Conservation (phyloP, 2,329 filamentous ascomycete species). For the Diaporthe sp. region DNA sequence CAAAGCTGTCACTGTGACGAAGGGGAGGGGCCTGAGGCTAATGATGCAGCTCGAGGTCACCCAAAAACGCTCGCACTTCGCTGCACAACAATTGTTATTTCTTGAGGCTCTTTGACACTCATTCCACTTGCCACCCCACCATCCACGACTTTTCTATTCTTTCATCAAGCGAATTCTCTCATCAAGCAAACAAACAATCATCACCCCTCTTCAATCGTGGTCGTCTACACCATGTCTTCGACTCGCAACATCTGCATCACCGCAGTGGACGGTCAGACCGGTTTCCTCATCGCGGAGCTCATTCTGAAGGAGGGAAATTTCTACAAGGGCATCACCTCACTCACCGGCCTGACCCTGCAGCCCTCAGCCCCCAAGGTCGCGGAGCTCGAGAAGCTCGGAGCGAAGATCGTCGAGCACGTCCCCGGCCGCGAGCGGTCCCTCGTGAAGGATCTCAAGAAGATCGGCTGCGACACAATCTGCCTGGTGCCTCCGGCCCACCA, state of each 20-base stretch:
- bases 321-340: conserved; percentile 49
- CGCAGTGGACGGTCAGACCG: conserved; percentile 60
- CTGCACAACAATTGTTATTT: neutral
- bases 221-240: neutral
- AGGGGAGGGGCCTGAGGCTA: neutral
- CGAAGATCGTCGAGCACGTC: conserved; percentile 52
- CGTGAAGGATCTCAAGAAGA: conserved; percentile 55
- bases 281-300: conserved; percentile 61
- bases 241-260: conserved; percentile 59
- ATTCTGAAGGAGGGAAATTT: conserved; percentile 48
- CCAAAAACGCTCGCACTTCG: neutral
- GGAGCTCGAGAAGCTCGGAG: conserved; percentile 54
- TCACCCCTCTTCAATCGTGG: neutral
- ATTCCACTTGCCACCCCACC: neutral
- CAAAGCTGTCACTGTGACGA: neutral
- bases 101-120: neutral
- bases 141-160: neutral
- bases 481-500: conserved; percentile 58
- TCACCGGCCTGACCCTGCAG: conserved; percentile 54
- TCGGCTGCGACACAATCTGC: conserved; percentile 58
- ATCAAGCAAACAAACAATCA: no score
- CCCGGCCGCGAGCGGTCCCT: conserved; percentile 53
- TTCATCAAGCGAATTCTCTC: no score
- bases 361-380: conserved; percentile 49
- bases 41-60: neutral